phyloP scores from a whole-genome alignment of 805 yeast genomes.

The Isabelozyma pseudorhagii region DNA sequence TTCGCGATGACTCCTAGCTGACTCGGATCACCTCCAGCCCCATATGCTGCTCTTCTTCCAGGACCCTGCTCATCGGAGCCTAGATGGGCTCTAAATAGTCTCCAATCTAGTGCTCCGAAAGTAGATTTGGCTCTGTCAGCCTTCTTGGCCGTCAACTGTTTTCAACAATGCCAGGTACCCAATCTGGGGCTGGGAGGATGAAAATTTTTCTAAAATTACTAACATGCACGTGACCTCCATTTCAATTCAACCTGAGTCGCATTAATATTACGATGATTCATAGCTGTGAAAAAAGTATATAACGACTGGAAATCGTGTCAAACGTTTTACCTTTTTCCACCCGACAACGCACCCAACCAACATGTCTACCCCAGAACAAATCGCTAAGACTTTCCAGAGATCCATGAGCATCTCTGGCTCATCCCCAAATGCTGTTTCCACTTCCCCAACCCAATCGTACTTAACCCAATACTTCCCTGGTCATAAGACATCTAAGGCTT shows the following conservation, averaged over 20 bases:
- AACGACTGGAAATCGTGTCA: neutral
- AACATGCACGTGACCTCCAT: neutral
- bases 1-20: neutral
- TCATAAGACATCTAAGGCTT: slow-evolving; percentile 57
- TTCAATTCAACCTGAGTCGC: neutral
- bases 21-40: neutral
- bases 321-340: neutral
- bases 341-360: neutral
- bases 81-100: too few species aligned
- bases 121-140: too few species aligned
- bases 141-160: too few species aligned
- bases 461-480: slow-evolving; percentile 50
- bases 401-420: slow-evolving; percentile 54
- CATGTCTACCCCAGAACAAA: slow-evolving; percentile 71
- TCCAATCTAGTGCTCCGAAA: too few species aligned
- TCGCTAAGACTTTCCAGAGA: slow-evolving; percentile 55
- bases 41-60: too few species aligned
- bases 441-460: slow-evolving; percentile 79
- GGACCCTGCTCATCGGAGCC: too few species aligned
- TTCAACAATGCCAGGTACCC: too few species aligned
- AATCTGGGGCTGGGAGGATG: neutral
- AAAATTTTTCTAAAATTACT: neutral
- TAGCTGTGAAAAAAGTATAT: neutral
- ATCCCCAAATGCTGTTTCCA: slow-evolving; percentile 67
- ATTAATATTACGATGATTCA: neutral